Conservation (phyloP, 2,329 filamentous ascomycete species). For the Grosmannia serpens region DNA sequence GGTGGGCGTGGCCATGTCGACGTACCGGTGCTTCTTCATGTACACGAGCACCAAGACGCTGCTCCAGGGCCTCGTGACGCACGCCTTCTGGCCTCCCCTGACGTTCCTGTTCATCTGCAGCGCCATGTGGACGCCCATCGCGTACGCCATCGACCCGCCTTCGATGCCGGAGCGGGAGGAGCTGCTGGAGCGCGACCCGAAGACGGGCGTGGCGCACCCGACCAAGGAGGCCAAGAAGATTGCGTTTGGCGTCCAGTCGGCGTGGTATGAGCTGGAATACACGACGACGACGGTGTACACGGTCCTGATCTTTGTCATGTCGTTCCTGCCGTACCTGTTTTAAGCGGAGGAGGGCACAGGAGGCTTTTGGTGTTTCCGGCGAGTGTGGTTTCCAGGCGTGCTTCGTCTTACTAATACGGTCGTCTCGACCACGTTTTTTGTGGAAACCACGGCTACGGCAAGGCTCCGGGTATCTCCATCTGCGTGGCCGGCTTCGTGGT, state of each 20-base stretch:
- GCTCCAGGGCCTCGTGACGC: slow-evolving; percentile 43
- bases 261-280: slow-evolving; percentile 45
- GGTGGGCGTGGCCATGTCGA: slow-evolving; percentile 37
- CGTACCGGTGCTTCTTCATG: slow-evolving; percentile 28
- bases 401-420: not conserved
- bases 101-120: slow-evolving; percentile 43
- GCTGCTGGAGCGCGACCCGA: slow-evolving; percentile 41
- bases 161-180: slow-evolving; percentile 45
- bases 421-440: not conserved
- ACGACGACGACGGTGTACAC: slow-evolving; percentile 39
- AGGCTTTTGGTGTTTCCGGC: not conserved
- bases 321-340: slow-evolving; percentile 5
- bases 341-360: not conserved
- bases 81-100: slow-evolving; percentile 50
- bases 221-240: slow-evolving; percentile 28
- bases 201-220: slow-evolving; percentile 40
- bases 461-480: not conserved
- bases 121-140: slow-evolving; percentile 45
- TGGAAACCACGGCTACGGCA: too few relatives aligned
- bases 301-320: slow-evolving; percentile 32
- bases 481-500: not conserved
- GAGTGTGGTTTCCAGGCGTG: not conserved
- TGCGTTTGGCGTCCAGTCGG: slow-evolving; percentile 39
- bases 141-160: slow-evolving; percentile 50
- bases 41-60: slow-evolving; percentile 39